These are phyloP conservation scores for Inosperma sp. DNA, from an alignment of 768 basidiomycete species.

Conservation along the genomic window DNA sequence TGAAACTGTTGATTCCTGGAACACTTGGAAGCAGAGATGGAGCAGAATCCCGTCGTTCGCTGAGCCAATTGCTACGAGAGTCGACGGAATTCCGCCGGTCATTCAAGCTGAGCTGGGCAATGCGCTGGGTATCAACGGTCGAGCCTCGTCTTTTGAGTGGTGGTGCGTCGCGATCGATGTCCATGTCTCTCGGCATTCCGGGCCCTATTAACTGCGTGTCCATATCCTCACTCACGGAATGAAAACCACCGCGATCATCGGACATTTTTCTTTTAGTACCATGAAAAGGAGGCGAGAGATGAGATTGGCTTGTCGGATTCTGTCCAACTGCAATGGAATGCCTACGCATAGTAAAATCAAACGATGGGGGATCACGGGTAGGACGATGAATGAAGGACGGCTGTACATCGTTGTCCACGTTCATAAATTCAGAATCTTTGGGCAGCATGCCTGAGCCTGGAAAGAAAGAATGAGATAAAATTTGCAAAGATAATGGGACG, in stretches of 20 bases:
- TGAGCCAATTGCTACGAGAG: conserved; percentile 52
- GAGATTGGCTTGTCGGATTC: conserved; percentile 39
- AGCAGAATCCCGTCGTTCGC: conserved; percentile 70
- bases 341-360: conserved; percentile 67
- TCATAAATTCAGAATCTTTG: conserved; percentile 35
- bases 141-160: conserved; percentile 83
- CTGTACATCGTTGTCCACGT: conserved; percentile 35
- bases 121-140: conserved; percentile 69
- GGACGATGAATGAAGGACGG: conserved; percentile 26
- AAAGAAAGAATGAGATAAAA: conserved; percentile 5
- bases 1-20: conserved; percentile 46
- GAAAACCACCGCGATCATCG: conserved; percentile 50
- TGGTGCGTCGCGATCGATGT: conserved; percentile 57
- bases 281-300: conserved; percentile 38
- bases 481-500: conserved; percentile 10
- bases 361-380: conserved; percentile 44
- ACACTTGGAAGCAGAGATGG: conserved; percentile 66
- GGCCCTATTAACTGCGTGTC: conserved; percentile 67
- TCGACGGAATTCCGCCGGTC: conserved; percentile 78
- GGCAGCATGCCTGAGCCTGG: conserved; percentile 25
- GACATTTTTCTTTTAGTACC: conserved; percentile 86
- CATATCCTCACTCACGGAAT: conserved; percentile 56
- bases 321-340: conserved; percentile 66
- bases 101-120: conserved; percentile 70
- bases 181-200: conserved; percentile 58